Evolutionary conservation across 164 flowering plant genomes (phyloP).

Genomic region (Liquidambar formosana): DNA sequence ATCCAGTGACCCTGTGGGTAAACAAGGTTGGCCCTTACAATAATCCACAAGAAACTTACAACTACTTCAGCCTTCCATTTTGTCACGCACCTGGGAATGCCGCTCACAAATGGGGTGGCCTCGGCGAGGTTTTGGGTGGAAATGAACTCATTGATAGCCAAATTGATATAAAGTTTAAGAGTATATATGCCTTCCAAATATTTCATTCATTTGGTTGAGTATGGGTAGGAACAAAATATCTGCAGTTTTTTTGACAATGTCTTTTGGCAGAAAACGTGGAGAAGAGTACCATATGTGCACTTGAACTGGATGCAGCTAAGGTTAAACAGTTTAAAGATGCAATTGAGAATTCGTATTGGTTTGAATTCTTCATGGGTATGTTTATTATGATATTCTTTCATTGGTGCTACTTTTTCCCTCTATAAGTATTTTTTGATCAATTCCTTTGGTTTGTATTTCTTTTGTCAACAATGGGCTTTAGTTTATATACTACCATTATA

Average conservation of each 20-base stretch:
- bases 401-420: not conserved
- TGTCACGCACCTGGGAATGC: slow-evolving; percentile 61
- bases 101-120: slow-evolving; percentile 98
- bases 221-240: not conserved
- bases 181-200: slow-evolving; percentile 40
- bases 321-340: slow-evolving; percentile 94
- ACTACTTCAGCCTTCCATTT: slow-evolving; percentile 94
- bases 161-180: slow-evolving; percentile 74
- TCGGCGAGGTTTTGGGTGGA: slow-evolving; percentile 98
- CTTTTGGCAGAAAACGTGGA: slow-evolving; percentile 74
- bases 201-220: not conserved
- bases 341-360: slow-evolving; percentile 89
- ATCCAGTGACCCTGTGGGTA: slow-evolving; percentile 87
- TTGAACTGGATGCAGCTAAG: slow-evolving; percentile 72
- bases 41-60: slow-evolving; percentile 99
- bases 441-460: not conserved
- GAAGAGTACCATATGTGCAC: slow-evolving; percentile 58
- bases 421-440: too few relatives aligned
- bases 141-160: slow-evolving; percentile 97
- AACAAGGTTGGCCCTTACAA: slow-evolving; percentile 99
- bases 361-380: slow-evolving; percentile 98
- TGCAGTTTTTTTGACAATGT: not conserved
- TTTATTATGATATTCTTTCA: not conserved
- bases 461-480: too few relatives aligned
- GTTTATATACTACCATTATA: too few relatives aligned